phyloP scores from a whole-genome alignment of 2,329 filamentous ascomycete species.

The Diaporthe destruens region DNA sequence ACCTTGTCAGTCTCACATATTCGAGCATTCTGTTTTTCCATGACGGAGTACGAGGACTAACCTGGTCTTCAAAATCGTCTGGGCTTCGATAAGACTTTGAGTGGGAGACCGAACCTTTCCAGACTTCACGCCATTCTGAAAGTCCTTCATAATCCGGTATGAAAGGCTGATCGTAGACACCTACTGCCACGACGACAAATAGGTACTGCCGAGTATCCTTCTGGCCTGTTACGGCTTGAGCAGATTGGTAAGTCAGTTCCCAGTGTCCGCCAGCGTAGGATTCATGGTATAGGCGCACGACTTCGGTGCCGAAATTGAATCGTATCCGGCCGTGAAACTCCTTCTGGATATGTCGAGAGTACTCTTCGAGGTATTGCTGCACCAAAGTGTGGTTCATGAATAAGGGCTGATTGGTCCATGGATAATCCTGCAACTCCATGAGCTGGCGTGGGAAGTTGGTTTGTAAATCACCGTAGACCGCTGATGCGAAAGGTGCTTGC shows the following conservation, averaged over 20 bases:
- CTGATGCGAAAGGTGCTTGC: neutral
- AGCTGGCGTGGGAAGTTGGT: conserved; percentile 34
- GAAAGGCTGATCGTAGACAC: conserved; percentile 10
- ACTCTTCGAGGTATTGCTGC: neutral
- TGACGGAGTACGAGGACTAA: neutral
- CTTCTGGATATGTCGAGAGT: neutral
- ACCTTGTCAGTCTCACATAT: neutral
- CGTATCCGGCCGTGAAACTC: neutral
- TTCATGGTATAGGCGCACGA: neutral
- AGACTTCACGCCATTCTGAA: neutral
- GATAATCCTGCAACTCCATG: conserved; percentile 32
- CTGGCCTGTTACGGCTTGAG: neutral
- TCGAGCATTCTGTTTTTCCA: neutral
- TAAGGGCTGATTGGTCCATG: neutral
- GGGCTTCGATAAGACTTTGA: neutral
- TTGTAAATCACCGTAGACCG: conserved; percentile 11
- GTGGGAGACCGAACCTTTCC: neutral
- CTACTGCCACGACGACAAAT: conserved; percentile 4
- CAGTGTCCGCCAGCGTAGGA: neutral
- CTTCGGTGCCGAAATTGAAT: neutral
- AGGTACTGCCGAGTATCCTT: neutral
- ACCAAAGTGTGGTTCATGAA: conserved; percentile 27
- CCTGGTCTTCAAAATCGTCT: neutral
- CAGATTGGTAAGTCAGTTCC: neutral
- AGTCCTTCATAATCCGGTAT: conserved; percentile 12